Base-by-base conservation (phyloP, 2,329 filamentous ascomycete species). In the Sporothrix pallida region DNA sequence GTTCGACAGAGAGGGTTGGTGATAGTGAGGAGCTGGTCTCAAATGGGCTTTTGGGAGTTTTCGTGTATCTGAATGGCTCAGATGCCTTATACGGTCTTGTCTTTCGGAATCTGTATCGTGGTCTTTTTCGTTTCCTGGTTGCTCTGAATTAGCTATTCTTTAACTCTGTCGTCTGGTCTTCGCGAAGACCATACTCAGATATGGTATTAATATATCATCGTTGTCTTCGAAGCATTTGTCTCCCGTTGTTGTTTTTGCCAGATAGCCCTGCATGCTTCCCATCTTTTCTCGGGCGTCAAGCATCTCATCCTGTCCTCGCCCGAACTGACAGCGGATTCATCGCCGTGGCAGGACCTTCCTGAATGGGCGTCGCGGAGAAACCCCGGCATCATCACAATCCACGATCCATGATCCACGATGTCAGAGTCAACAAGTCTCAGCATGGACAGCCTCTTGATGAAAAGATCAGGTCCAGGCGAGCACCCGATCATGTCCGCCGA, bases 381-480 rank as follows among this genome's bases (percentile, higher is more conserved):
- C n/a, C 20, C 10, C 12, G 42, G 6, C 17, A 46, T 9, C 17
- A 8, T 46, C 62, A 37, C 60, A 15, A 23, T 26, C 6, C 60
- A 48, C 42, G 62, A 48, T 67, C 20, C 62, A 48, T 2, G 42
- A 67, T 37, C 31, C 31, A 37, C 31, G 31, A 37, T 37, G 31
- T 37, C 31, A 37, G 31, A 37, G 3, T 37, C 31, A 37, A 37
- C 31, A 37, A 37, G 31, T 37, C 31, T 37, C 31, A 37, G 31
- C 31, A 37, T 44, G 20, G 12, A 23, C 15, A 48, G 17, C 42
- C n/a, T 37, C 42, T n/a, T 42, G n/a, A 46, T 48, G 62, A 20
- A 48, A 65, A 46, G 62, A 65, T 26, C 17, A 15, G 37, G 31
- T 44, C 60, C 60, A 42, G 31, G 37, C 60, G 60, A 63, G 44